These are phyloP conservation scores for Neltuma alba DNA, from an alignment of 306 rosid species.

Conservation along the genomic window DNA sequence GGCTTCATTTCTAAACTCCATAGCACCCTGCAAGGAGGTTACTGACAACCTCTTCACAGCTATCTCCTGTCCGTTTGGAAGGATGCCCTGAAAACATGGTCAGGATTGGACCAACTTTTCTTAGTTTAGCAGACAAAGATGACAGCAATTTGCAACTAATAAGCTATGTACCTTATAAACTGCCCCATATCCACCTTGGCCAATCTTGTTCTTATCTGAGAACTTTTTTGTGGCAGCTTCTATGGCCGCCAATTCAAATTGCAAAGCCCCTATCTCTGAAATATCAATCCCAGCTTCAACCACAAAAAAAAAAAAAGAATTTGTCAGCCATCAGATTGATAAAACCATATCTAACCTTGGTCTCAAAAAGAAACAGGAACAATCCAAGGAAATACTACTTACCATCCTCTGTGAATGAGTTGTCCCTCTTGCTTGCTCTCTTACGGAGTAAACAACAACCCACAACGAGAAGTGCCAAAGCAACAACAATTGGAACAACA, in stretches of 20 bases:
- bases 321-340: not conserved
- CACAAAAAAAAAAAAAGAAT: not conserved
- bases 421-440: slow-evolving; percentile 36
- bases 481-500: slow-evolving; percentile 40
- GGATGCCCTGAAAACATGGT: slow-evolving; percentile 46
- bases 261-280: slow-evolving; percentile 38
- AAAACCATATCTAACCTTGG: not conserved
- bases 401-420: slow-evolving; percentile 21
- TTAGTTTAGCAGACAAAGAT: not conserved
- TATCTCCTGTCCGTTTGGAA: slow-evolving; percentile 43
- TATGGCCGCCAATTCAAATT: slow-evolving; percentile 45
- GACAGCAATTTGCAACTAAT: not conserved
- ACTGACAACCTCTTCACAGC: slow-evolving; percentile 62
- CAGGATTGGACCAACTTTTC: not conserved
- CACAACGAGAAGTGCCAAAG: slow-evolving; percentile 28
- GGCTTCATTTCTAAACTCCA: slow-evolving; percentile 62
- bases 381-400: slow-evolving; percentile 37
- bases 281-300: slow-evolving; percentile 25
- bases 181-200: slow-evolving; percentile 62
- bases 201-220: slow-evolving; percentile 48
- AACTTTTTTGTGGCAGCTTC: slow-evolving; percentile 53
- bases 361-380: slow-evolving; percentile 1
- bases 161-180: slow-evolving; percentile 52
- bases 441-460: slow-evolving; percentile 44
- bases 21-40: slow-evolving; percentile 60